phyloP scores from a whole-genome alignment of 345 rosid species.

The Populus pruinosa region DNA sequence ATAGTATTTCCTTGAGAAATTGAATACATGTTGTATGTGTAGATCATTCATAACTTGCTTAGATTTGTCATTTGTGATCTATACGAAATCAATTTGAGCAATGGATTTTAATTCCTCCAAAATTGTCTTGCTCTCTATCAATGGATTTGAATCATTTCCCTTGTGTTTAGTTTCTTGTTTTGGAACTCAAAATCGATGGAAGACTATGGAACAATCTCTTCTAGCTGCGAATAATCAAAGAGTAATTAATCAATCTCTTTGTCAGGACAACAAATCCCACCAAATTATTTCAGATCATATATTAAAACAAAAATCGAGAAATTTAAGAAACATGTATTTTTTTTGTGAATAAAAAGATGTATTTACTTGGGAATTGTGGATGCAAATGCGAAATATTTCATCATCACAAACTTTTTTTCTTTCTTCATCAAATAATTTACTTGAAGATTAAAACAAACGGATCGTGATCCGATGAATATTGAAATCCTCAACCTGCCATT shows the following conservation, averaged over 20 bases:
- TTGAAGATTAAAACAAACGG: background rate
- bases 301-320: background rate
- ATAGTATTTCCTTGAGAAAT: background rate
- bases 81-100: background rate
- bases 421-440: slow-evolving; percentile 2
- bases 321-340: background rate
- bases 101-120: background rate
- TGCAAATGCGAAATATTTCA: background rate
- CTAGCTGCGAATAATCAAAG: no score
- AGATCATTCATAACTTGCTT: no score
- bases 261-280: background rate
- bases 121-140: no score
- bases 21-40: no score
- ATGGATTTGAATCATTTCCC: background rate
- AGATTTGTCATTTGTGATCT: no score
- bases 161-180: background rate
- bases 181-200: no score
- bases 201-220: background rate
- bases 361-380: background rate
- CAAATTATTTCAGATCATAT: background rate
- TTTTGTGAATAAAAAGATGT: background rate
- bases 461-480: background rate
- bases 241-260: no score
- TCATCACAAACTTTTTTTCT: background rate
- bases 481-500: slow-evolving; percentile 39